Percentiles rank a stretch among this genome's conserved stretches.
phyloP scores from a whole-genome alignment of 495 filamentous ascomycete species.

The Penicillium chermesinum region DNA sequence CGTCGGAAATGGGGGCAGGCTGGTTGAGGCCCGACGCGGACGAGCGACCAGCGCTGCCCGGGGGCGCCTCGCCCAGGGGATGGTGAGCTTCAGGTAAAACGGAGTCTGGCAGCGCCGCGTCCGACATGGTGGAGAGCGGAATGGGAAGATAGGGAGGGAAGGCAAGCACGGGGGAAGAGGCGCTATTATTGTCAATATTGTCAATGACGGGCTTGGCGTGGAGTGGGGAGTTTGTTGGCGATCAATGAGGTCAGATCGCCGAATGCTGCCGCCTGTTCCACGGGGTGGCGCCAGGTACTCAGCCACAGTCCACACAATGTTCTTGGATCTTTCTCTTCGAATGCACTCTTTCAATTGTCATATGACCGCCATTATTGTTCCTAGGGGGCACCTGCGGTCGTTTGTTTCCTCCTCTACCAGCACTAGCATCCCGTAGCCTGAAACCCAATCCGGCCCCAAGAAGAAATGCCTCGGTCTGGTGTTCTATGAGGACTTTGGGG shows the following conservation, averaged over 20 bases:
- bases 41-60: slow-evolving; percentile 31
- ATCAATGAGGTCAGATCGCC: slow-evolving; percentile 18
- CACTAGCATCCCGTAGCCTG: neutral
- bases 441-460: neutral
- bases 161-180: neutral
- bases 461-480: neutral
- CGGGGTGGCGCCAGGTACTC: neutral
- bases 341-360: too few species aligned
- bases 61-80: slow-evolving; percentile 38
- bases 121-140: slow-evolving; percentile 25
- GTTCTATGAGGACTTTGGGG: neutral
- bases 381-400: too few species aligned
- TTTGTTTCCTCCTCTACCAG: too few species aligned
- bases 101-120: slow-evolving; percentile 28
- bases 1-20: slow-evolving; percentile 30
- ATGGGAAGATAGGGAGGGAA: slow-evolving; percentile 1
- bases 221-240: slow-evolving; percentile 7
- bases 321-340: too few species aligned
- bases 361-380: too few species aligned
- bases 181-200: slow-evolving; percentile 20
- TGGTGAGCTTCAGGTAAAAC: slow-evolving; percentile 25
- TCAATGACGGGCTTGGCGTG: slow-evolving; percentile 17
- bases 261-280: slow-evolving; percentile 11
- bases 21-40: slow-evolving; percentile 24
- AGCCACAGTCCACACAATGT: too few species aligned